Evolutionary conservation across 257 asterid genomes (phyloP), one percentile per base, ranked within the genome.

Genomic region (Solanum medicagineum): DNA sequence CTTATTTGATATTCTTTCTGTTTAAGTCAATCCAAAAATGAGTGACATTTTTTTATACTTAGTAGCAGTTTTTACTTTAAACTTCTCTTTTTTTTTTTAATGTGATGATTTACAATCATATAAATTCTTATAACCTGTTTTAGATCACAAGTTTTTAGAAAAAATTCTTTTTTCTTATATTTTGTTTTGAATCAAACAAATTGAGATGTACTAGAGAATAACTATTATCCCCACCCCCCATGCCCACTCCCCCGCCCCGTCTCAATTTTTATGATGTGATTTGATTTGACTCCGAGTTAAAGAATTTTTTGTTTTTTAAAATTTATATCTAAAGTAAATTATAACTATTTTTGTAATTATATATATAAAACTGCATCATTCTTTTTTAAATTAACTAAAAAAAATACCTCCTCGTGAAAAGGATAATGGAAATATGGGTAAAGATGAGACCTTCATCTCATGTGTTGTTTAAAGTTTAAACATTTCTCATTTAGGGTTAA

Each of bases 181-280:
- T 53, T 0, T 13, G 5, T 26, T 14, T 14, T 1, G 10, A 14
- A 1, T 26, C 11, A 65, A 24, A 62, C 2, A 62, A 22, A 12
- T 62, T 62, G 36, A 12, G 70, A 63, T 14, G 1, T 4, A 15
- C n/a, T 7, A 29, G 7, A 12, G 8, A 63, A 24, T 12, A 24
- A 10, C 4, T 59, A 59, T 1, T 59, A 59, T 7, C 36, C 36
- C 36, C 4, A 32, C 36, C 36, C 36, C 36, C 32, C 29, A 29
- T 0, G 0, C 32, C 0, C 4, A 4, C 36, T 32, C 36, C 36
- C 36, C n/a, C 4, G 6, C 66, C n/a, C 6, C 7, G 0, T 20
- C 29, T n/a, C 29, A 20, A n/a, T 59, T n/a, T n/a, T 4, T 20
- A 4, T 57, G 2, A 8, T 8, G 11, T 56, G 19, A 17, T 19